Evolutionary conservation across 208 protist genomes (phyloP).

Genomic region (Leptomonas seymouri): DNA sequence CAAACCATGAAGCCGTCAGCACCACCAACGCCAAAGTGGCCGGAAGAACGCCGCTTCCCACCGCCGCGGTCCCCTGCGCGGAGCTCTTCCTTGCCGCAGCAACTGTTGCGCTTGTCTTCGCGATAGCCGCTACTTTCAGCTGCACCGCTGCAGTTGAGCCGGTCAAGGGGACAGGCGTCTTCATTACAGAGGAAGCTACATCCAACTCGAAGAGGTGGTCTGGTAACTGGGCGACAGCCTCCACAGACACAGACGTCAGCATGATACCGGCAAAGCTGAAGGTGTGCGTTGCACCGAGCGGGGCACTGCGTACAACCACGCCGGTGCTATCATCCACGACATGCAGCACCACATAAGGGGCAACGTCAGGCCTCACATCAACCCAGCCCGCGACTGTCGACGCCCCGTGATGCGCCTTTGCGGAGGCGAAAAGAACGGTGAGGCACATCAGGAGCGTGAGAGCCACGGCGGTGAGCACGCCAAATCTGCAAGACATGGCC

Average conservation of each 20-base stretch:
- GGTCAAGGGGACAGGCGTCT: conserved; percentile 26
- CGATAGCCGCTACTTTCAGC: conserved; percentile 40
- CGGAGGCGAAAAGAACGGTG: background rate
- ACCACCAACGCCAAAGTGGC: conserved; percentile 31
- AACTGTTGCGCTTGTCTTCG: conserved; percentile 13
- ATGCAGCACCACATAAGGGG: conserved; percentile 61
- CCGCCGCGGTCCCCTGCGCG: background rate
- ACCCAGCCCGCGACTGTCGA: conserved; percentile 63
- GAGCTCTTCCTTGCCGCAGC: too few species aligned
- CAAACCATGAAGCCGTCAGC: conserved; percentile 34
- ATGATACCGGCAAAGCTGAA: conserved; percentile 69
- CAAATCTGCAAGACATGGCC: background rate
- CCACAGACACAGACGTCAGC: conserved; percentile 39
- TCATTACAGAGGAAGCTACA: conserved; percentile 41
- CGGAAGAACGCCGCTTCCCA: conserved; percentile 25
- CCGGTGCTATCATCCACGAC: conserved; percentile 59
- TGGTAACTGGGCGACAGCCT: conserved; percentile 50
- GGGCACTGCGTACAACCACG: conserved; percentile 54
- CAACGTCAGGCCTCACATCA: conserved; percentile 34
- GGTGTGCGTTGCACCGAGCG: conserved; percentile 58
- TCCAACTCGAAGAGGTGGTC: conserved; percentile 41
- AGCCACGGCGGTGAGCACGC: conserved; percentile 2
- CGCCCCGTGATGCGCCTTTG: conserved; percentile 7
- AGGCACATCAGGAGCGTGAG: conserved; percentile 17
- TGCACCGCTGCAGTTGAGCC: conserved; percentile 20